Evolutionary conservation across 441 rosid species (phyloP).

Genomic region (Adansonia rubrostipa): DNA sequence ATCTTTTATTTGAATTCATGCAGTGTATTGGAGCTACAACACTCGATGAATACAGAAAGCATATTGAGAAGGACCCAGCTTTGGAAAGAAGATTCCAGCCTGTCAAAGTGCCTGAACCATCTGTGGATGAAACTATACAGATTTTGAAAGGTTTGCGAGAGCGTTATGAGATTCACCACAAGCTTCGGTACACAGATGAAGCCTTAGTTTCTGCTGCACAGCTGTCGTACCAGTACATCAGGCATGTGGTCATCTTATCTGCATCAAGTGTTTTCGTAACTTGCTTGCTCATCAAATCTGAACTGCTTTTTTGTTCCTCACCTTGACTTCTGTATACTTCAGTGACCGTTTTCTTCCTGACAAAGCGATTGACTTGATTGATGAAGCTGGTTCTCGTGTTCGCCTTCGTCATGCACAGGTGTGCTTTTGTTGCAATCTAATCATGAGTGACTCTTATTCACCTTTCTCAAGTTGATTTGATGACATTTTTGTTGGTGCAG

Average conservation of each 20-base stretch:
- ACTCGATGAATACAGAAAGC: slow-evolving; percentile 78
- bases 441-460: not conserved
- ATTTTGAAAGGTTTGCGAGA: slow-evolving; percentile 88
- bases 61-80: slow-evolving; percentile 93
- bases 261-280: not conserved
- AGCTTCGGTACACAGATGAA: slow-evolving; percentile 80
- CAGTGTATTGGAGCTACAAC: slow-evolving; percentile 99
- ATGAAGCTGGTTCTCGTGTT: slow-evolving; percentile 99
- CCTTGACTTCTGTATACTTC: slow-evolving; percentile 25
- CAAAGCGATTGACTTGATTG: slow-evolving; percentile 96
- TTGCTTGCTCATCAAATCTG: not conserved
- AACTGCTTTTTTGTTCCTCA: not conserved
- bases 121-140: slow-evolving; percentile 84
- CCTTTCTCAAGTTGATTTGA: slow-evolving; percentile 22
- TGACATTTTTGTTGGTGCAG: slow-evolving; percentile 40
- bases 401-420: slow-evolving; percentile 95
- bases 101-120: slow-evolving; percentile 82
- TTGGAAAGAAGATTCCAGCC: slow-evolving; percentile 94
- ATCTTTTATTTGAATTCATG: slow-evolving; percentile 20
- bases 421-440: slow-evolving; percentile 25
- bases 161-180: slow-evolving; percentile 91
- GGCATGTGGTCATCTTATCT: slow-evolving; percentile 40
- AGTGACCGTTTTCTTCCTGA: slow-evolving; percentile 99
- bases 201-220: slow-evolving; percentile 81
- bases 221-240: slow-evolving; percentile 87